Percentiles rank a stretch among this genome's conserved stretches.
These are phyloP conservation scores for Salix exigua DNA, from an alignment of 345 rosid genomes.

Conservation along the genomic window DNA sequence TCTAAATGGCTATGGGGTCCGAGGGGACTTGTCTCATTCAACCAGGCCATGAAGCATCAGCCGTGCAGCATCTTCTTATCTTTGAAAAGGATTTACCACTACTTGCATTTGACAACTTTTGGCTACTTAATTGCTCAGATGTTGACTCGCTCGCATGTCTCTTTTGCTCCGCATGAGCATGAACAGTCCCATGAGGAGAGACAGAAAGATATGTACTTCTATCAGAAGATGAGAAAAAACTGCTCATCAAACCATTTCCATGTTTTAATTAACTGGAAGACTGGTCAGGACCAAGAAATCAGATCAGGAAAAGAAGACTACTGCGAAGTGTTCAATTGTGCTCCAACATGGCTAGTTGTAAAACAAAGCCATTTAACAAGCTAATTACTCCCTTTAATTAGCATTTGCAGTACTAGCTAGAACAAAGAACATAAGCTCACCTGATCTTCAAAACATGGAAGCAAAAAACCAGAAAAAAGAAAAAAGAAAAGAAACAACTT, in stretches of 20 bases:
- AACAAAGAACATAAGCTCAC: not conserved
- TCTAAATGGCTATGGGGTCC: not conserved
- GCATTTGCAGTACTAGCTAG: not conserved
- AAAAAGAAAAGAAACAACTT: not conserved
- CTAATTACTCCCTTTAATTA: no score
- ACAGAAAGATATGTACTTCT: not conserved
- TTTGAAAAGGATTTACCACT: conserved; percentile 26
- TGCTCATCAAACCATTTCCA: not conserved
- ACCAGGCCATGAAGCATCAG: conserved; percentile 10
- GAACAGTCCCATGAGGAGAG: conserved; percentile 2
- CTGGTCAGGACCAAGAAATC: no score
- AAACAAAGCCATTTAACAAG: not conserved
- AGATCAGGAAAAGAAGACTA: no score
- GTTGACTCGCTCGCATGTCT: conserved; percentile 40
- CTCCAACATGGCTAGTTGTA: not conserved
- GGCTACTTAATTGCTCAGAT: conserved; percentile 11
- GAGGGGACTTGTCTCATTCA: conserved; percentile 16
- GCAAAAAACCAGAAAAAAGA: no score
- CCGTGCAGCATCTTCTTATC: conserved; percentile 41
- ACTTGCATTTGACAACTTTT: conserved; percentile 23
- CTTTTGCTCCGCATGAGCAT: conserved; percentile 24
- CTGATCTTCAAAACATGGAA: no score
- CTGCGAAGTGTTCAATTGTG: no score
- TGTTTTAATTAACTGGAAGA: not conserved
- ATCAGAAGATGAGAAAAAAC: not conserved